Evolutionary conservation across 345 rosid species (phyloP).

Genomic region (Salix exigua): DNA sequence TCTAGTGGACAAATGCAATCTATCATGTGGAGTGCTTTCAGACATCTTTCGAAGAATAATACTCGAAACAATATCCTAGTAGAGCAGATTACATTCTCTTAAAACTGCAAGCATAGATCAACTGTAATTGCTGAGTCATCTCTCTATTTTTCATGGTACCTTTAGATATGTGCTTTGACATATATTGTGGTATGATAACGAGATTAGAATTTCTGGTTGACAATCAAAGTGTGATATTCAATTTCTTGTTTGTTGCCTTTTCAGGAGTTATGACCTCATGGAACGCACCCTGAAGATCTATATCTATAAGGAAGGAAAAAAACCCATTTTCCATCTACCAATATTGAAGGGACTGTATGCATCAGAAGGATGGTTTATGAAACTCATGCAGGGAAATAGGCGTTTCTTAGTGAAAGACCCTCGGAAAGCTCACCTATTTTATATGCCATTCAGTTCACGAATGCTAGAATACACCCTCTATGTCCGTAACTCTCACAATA

Average conservation of each 20-base stretch:
- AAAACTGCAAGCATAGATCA: not conserved
- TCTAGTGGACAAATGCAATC: not conserved
- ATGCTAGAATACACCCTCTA: slow-evolving; percentile 84
- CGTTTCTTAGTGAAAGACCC: slow-evolving; percentile 75
- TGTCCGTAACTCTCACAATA: slow-evolving; percentile 84
- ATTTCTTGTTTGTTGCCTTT: slow-evolving; percentile 22
- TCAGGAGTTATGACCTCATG: slow-evolving; percentile 97
- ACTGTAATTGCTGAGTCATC: not conserved
- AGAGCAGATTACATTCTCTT: not conserved
- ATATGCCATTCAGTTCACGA: slow-evolving; percentile 94
- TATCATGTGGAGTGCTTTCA: not conserved
- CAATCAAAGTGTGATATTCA: slow-evolving; percentile 9
- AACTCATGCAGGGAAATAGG: slow-evolving; percentile 77
- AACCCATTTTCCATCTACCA: slow-evolving; percentile 82
- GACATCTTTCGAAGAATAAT: not conserved
- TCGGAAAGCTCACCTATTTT: slow-evolving; percentile 74
- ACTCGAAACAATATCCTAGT: too few species aligned
- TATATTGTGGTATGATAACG: not conserved
- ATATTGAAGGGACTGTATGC: slow-evolving; percentile 93
- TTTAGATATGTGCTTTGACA: not conserved
- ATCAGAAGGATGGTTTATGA: slow-evolving; percentile 99
- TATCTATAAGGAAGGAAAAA: slow-evolving; percentile 76
- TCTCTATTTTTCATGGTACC: not conserved
- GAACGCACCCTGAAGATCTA: slow-evolving; percentile 70
- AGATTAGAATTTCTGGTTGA: not conserved